A percentile compares a stretch with the other conserved stretches of the same genome.
Evolutionary conservation across 208 protist genomes (phyloP).

Genomic region (Wallacemonas collosoma): DNA sequence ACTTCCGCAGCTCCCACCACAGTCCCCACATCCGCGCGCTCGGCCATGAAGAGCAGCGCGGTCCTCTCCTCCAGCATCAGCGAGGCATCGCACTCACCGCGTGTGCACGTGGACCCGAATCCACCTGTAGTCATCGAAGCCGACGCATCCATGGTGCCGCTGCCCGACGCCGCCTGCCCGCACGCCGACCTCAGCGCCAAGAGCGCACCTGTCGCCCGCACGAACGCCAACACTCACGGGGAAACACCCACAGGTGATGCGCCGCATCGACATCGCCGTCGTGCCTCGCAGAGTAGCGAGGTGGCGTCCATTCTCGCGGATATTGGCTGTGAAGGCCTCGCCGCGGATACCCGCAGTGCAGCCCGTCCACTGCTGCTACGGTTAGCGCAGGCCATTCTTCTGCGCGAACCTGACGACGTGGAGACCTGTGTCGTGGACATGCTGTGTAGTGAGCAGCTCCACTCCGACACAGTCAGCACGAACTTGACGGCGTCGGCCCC

Average conservation of each 20-base stretch:
- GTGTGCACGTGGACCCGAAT: conserved; percentile 8
- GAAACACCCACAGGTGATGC: no score
- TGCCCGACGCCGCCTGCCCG: neutral
- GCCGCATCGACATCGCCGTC: no score
- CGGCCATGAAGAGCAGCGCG: conserved; percentile 10
- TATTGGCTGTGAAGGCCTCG: neutral
- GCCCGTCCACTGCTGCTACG: conserved; percentile 44
- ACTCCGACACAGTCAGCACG: conserved; percentile 16
- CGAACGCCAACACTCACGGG: no score
- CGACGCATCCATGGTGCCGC: neutral
- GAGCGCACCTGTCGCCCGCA: no score
- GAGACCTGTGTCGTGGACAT: conserved; percentile 61
- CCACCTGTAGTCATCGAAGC: conserved; percentile 15
- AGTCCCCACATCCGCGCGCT: conserved; percentile 9
- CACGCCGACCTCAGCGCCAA: no score
- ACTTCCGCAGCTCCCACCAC: neutral
- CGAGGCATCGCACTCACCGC: conserved; percentile 8
- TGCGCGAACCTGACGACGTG: conserved; percentile 45
- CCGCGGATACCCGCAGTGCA: neutral
- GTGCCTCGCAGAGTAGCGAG: neutral
- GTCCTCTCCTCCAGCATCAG: neutral
- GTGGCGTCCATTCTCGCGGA: neutral
- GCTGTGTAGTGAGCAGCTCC: conserved; percentile 36
- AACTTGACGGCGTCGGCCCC: conserved; percentile 16
- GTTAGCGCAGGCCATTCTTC: conserved; percentile 38